Base-by-base conservation (phyloP, 495 filamentous ascomycete species). In the Poronia punctata region DNA sequence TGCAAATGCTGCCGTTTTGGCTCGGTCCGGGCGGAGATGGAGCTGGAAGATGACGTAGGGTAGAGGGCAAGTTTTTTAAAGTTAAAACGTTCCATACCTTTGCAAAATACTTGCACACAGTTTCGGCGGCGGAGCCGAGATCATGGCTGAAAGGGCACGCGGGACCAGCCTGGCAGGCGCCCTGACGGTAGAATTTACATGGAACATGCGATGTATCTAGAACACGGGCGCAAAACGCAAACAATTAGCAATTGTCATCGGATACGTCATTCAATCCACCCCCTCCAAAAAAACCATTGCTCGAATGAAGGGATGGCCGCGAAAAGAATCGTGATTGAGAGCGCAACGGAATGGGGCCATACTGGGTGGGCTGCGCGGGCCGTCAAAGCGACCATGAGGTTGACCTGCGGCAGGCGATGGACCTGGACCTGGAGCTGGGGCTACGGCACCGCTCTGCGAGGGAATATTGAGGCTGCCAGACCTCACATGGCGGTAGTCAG, bases 161-260 rank as follows among this genome's bases (percentile, higher is more conserved):
- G 57, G 83, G 83, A 49, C 92, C 92, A 33, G 92, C 92, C 74
- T 96, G 90, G 65, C 92, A 98, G 54, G 85, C 81, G 56, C 92
- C 92, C 66, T 94, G 84, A 32, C 87, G 80, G 66, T 88, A 98
- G 80, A 98, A 98, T 70, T 97, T 97, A 83, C 92, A 98, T 12
- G 92, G 92, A 26, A 98, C 92, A 68, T 97, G 92, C 35, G 88
- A 88, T 11, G 94, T 93, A 59, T 96, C 92, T 98, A 57, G 30
- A 12, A 40, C 42, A 35, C 20, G 44, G 42, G 38, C 50, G 45
- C 44, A 52, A 41, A n/a, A n/a, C n/a, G 21, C 8, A 19, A 5
- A 23, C 14, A 16, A 21, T 45, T 33, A 45, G 42, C 16, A 38
- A 20, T 31, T n/a, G n/a, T n/a, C n/a, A n/a, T n/a, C n/a, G n/a